Conservation (phyloP, 345 rosid genomes). For the Ceriops zippeliana region DNA sequence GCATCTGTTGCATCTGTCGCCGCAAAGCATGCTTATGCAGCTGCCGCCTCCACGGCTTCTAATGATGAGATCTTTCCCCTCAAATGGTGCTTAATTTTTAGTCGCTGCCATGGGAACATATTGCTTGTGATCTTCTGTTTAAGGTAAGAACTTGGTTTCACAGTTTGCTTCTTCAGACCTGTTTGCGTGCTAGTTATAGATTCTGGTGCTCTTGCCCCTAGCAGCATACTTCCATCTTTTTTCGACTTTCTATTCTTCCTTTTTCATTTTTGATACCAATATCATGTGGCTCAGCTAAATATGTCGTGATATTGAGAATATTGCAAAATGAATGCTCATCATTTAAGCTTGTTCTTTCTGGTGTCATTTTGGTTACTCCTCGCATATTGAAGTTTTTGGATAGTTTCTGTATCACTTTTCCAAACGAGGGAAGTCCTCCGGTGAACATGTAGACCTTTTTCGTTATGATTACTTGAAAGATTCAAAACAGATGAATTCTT, state of each 20-base stretch:
- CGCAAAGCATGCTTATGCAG: constrained; percentile 92
- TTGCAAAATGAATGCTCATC: not conserved
- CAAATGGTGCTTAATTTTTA: constrained; percentile 90
- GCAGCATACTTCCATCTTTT: too few relatives aligned
- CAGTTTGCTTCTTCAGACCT: not conserved
- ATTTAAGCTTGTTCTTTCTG: not conserved
- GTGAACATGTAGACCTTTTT: constrained; percentile 45
- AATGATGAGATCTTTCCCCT: constrained; percentile 90
- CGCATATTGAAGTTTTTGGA: constrained; percentile 11
- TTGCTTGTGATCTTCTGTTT: constrained; percentile 86
- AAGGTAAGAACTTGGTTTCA: constrained; percentile 48
- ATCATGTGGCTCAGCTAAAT: not conserved
- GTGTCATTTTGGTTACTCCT: not conserved
- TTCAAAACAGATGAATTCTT: not conserved
- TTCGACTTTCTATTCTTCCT: not conserved
- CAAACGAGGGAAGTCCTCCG: constrained; percentile 58
- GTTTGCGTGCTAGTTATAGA: too few relatives aligned
- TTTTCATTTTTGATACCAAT: not conserved
- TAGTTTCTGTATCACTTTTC: constrained; percentile 1
- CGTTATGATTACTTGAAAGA: not conserved
- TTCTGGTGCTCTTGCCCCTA: too few relatives aligned
- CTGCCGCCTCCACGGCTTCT: constrained; percentile 51
- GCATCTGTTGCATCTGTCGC: constrained; percentile 91
- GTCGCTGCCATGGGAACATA: constrained; percentile 92
- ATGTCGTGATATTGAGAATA: not conserved